phyloP scores from a whole-genome alignment of 2,329 filamentous ascomycete genomes.

The Colletotrichum tamarilloi region DNA sequence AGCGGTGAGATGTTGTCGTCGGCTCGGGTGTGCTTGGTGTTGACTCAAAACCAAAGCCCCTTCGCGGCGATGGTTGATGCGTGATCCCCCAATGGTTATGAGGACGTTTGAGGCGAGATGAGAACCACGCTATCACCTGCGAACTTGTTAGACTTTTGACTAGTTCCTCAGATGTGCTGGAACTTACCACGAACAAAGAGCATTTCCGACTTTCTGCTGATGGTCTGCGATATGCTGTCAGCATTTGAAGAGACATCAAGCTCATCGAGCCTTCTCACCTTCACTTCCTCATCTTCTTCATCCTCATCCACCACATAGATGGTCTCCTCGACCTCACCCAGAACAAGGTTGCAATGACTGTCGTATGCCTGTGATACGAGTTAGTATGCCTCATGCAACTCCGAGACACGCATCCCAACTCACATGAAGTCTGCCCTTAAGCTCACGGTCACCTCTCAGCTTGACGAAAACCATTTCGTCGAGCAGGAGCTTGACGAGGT shows the following conservation, averaged over 20 bases:
- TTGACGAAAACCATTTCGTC: conserved; percentile 98
- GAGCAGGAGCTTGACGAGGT: conserved; percentile 92
- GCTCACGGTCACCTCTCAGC: conserved; percentile 92
- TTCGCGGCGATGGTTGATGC: background rate
- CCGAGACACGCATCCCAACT: conserved; percentile 47
- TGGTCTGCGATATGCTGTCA: conserved; percentile 68
- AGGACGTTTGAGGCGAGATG: conserved; percentile 71
- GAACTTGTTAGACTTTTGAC: conserved; percentile 38
- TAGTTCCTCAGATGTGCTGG: conserved; percentile 37
- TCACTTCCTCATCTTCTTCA: conserved; percentile 81
- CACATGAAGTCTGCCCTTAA: conserved; percentile 95
- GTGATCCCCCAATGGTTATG: conserved; percentile 40
- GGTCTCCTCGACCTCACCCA: conserved; percentile 97
- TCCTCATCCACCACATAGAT: conserved; percentile 94
- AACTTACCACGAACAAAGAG: conserved; percentile 89
- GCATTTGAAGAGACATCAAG: background rate
- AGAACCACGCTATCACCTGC: conserved; percentile 79
- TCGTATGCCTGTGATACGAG: conserved; percentile 82
- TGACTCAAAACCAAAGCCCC: background rate
- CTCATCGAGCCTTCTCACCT: conserved; percentile 60
- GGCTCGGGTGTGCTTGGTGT: background rate
- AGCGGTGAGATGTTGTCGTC: background rate
- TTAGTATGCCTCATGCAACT: conserved; percentile 18
- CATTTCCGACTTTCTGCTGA: conserved; percentile 99
- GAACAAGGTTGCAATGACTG: conserved; percentile 95